Percentiles rank a stretch among this genome's conserved stretches.
phyloP scores from a whole-genome alignment of 2,329 filamentous ascomycete species.

The Akanthomyces dipterigenus region DNA sequence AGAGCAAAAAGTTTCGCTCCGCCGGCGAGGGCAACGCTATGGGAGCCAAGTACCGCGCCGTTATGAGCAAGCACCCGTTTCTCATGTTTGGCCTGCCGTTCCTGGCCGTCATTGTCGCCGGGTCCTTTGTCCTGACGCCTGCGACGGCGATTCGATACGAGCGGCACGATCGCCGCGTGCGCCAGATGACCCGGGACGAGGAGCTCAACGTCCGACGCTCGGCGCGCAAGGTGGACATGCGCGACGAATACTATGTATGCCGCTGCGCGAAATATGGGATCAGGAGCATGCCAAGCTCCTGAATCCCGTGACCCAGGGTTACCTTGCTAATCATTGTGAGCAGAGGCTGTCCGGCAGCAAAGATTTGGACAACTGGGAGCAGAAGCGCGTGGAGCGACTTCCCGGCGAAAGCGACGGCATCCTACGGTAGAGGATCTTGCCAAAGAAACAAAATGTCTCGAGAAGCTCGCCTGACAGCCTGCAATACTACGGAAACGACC shows the following conservation, averaged over 20 bases:
- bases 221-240: conserved; percentile 67
- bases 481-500: neutral
- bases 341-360: conserved; percentile 54
- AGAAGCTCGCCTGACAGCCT: neutral
- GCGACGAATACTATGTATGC: conserved; percentile 81
- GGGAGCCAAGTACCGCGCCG: conserved; percentile 68
- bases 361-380: conserved; percentile 93
- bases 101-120: conserved; percentile 79
- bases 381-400: conserved; percentile 85
- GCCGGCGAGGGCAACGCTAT: conserved; percentile 60
- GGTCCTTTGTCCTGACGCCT: conserved; percentile 89
- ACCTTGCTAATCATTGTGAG: neutral
- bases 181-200: conserved; percentile 78
- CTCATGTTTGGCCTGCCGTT: conserved; percentile 92
- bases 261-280: too few relatives aligned
- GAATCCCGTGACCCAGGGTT: too few relatives aligned
- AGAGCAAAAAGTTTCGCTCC: conserved; percentile 63
- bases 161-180: conserved; percentile 81
- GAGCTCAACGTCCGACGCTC: conserved; percentile 72
- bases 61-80: conserved; percentile 76
- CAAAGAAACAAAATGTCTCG: too few relatives aligned
- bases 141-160: conserved; percentile 93
- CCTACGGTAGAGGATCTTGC: conserved; percentile 34
- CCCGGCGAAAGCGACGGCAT: conserved; percentile 86
- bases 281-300: too few relatives aligned